phyloP scores from a whole-genome alignment of 345 rosid species.

The sweet orange (Citrus sinensis) region DNA sequence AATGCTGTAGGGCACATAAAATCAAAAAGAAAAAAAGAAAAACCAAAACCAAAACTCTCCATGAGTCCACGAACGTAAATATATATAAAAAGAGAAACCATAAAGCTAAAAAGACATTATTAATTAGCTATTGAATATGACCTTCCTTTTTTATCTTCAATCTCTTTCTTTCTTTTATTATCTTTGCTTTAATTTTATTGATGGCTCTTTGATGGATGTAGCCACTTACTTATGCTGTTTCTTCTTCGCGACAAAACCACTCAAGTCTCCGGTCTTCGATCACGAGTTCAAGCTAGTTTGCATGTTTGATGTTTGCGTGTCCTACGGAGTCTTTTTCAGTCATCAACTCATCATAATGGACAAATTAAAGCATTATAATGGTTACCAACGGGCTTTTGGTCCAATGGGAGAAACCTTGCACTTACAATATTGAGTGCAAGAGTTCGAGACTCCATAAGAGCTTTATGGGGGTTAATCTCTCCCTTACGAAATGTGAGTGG shows the following conservation, averaged over 20 bases:
- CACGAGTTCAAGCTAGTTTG: neutral
- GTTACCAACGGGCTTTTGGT: no score
- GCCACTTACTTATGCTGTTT: neutral
- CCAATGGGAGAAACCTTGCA: no score
- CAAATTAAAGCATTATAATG: neutral
- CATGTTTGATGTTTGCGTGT: no score
- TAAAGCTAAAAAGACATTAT: neutral
- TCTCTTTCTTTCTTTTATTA: neutral
- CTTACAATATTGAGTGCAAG: no score
- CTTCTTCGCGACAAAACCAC: neutral
- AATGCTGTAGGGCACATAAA: constrained; percentile 12
- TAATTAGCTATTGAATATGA: constrained; percentile 19
- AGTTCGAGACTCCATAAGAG: no score
- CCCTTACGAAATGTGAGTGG: no score
- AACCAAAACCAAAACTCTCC: neutral
- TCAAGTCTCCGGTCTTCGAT: neutral
- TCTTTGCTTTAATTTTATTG: neutral
- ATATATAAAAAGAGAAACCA: neutral
- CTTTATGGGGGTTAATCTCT: no score
- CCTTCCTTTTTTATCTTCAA: neutral
- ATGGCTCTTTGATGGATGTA: constrained; percentile 11
- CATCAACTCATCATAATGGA: neutral
- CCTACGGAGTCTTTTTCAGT: neutral
- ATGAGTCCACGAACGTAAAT: neutral
- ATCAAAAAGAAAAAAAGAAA: no score